Evolutionary conservation across 208 protist genomes (phyloP).

Genomic region (Trypanosoma mega): DNA sequence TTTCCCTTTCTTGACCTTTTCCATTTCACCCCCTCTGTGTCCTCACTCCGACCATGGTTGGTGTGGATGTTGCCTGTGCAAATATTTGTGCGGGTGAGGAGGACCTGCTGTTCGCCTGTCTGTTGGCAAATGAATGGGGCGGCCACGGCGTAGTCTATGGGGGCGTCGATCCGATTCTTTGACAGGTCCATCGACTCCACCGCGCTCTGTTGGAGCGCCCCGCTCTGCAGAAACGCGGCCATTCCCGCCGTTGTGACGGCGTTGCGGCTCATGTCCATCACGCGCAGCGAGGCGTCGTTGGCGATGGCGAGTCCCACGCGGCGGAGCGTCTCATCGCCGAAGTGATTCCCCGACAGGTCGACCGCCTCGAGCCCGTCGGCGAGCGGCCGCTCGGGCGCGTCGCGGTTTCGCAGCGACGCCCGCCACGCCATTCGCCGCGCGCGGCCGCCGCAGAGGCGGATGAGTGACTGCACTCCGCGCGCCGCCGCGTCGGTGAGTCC

Average conservation of each 20-base stretch:
- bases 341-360: conserved; percentile 54
- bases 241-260: conserved; percentile 33
- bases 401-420: conserved; percentile 36
- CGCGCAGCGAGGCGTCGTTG: conserved; percentile 42
- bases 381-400: not conserved
- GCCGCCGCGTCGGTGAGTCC: conserved; percentile 49
- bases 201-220: conserved; percentile 42
- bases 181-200: conserved; percentile 61
- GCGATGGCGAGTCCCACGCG: conserved; percentile 38
- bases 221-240: conserved; percentile 28
- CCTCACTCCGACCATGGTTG: too few relatives aligned
- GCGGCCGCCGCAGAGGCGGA: conserved; percentile 26
- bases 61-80: too few relatives aligned
- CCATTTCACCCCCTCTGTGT: too few relatives aligned
- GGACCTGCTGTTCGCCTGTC: conserved; percentile 25
- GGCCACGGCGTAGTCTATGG: conserved; percentile 11
- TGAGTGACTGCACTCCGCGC: conserved; percentile 39
- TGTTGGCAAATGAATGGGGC: conserved; percentile 16
- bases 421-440: conserved; percentile 32
- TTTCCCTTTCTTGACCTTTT: too few relatives aligned
- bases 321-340: conserved; percentile 49
- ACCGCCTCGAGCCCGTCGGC: conserved; percentile 37
- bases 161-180: conserved; percentile 32
- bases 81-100: conserved; percentile 30
- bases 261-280: conserved; percentile 55